phyloP scores from a whole-genome alignment of 495 filamentous ascomycete genomes.

The Glarea lozoyensis region DNA sequence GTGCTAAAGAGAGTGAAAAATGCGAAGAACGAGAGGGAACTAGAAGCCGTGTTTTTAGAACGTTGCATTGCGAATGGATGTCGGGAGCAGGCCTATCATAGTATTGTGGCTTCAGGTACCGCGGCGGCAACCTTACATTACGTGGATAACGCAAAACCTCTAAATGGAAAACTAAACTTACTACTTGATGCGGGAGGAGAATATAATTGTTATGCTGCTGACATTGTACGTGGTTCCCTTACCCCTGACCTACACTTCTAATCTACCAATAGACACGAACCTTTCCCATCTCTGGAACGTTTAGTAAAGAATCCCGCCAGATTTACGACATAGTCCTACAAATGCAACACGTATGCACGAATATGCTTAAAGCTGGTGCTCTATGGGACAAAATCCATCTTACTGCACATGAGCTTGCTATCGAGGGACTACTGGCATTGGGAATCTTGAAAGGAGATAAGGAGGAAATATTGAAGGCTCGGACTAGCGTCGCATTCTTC shows the following conservation, averaged over 20 bases:
- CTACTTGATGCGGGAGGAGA: constrained; percentile 82
- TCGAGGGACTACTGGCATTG: constrained; percentile 64
- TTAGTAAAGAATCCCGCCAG: constrained; percentile 57
- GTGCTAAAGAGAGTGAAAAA: constrained; percentile 56
- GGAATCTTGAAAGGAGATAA: constrained; percentile 63
- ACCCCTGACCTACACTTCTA: constrained; percentile 1
- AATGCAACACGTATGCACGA: constrained; percentile 77
- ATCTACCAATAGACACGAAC: constrained; percentile 51
- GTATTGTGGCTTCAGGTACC: constrained; percentile 69
- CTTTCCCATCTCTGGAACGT: constrained; percentile 73
- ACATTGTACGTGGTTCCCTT: constrained; percentile 45
- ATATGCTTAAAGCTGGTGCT: constrained; percentile 62
- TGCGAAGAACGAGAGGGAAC: constrained; percentile 70
- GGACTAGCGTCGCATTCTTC: constrained; percentile 81
- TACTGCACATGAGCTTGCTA: constrained; percentile 71
- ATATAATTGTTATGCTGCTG: constrained; percentile 70
- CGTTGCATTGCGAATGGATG: constrained; percentile 67
- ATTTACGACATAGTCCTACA: constrained; percentile 81
- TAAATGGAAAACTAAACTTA: constrained; percentile 61
- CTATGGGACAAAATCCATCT: constrained; percentile 81
- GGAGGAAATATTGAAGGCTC: constrained; percentile 62
- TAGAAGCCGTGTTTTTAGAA: constrained; percentile 69
- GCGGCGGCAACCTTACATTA: constrained; percentile 86
- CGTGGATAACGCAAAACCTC: constrained; percentile 60
- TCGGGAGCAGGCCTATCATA: constrained; percentile 73